These are phyloP conservation scores for Neofusicoccum cordaticola DNA, from an alignment of 2,329 filamentous ascomycete species.

Conservation along the genomic window DNA sequence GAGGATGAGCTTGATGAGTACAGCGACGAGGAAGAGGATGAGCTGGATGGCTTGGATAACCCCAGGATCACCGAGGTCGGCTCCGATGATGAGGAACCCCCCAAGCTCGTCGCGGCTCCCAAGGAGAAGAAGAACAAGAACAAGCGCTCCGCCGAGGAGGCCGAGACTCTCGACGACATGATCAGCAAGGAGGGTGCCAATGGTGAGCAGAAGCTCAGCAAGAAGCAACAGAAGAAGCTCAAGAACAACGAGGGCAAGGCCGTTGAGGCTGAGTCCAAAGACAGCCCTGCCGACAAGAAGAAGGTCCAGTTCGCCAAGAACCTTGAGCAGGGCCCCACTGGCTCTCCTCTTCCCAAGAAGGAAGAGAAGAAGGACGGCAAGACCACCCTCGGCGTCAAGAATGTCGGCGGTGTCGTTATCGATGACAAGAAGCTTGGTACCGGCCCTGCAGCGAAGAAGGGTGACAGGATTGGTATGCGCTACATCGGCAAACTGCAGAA, in stretches of 20 bases:
- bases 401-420: slow-evolving; percentile 82
- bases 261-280: slow-evolving; percentile 48
- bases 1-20: slow-evolving; percentile 68
- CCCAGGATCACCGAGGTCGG: slow-evolving; percentile 82
- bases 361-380: slow-evolving; percentile 37
- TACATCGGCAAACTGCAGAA: slow-evolving; percentile 95
- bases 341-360: slow-evolving; percentile 46
- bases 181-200: slow-evolving; percentile 65
- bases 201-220: slow-evolving; percentile 75
- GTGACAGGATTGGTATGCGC: slow-evolving; percentile 86
- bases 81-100: slow-evolving; percentile 68
- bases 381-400: slow-evolving; percentile 66
- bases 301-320: slow-evolving; percentile 99
- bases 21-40: slow-evolving; percentile 45
- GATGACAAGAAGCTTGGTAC: slow-evolving; percentile 93
- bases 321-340: slow-evolving; percentile 90
- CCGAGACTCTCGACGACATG: slow-evolving; percentile 69
- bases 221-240: slow-evolving; percentile 97
- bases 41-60: slow-evolving; percentile 63
- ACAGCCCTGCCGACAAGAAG: slow-evolving; percentile 66
- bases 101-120: slow-evolving; percentile 48
- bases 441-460: slow-evolving; percentile 82
- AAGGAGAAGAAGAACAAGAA: slow-evolving; percentile 74
- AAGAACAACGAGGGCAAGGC: slow-evolving; percentile 98
- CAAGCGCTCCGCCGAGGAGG: slow-evolving; percentile 80